These are phyloP conservation scores for Leucocoprinus leucothites DNA, from an alignment of 768 basidiomycete species.

Conservation along the genomic window DNA sequence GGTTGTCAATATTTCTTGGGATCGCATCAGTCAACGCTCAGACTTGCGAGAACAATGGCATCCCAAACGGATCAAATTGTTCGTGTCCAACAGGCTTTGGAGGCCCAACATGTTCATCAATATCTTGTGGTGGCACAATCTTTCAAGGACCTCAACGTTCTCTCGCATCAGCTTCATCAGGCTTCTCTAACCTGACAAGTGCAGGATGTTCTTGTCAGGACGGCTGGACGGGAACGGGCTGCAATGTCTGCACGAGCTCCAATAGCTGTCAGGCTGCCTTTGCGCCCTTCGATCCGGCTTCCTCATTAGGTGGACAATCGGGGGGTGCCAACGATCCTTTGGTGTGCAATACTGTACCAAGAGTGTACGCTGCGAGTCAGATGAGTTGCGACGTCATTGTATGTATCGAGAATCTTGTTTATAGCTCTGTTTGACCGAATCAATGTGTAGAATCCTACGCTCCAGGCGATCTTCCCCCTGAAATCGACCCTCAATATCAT, in stretches of 20 bases:
- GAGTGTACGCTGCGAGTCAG: slow-evolving; percentile 76
- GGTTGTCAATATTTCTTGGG: slow-evolving; percentile 14
- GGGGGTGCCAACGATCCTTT: slow-evolving; percentile 58
- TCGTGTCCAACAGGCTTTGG: slow-evolving; percentile 83
- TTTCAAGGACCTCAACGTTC: slow-evolving; percentile 67
- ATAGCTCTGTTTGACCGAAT: neutral
- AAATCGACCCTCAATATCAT: slow-evolving; percentile 73
- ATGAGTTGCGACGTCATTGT: slow-evolving; percentile 85
- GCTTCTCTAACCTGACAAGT: slow-evolving; percentile 63
- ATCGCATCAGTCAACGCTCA: slow-evolving; percentile 26
- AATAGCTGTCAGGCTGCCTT: slow-evolving; percentile 69
- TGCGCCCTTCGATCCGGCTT: slow-evolving; percentile 29
- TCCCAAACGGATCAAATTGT: slow-evolving; percentile 54
- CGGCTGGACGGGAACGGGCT: slow-evolving; percentile 78
- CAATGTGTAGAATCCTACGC: slow-evolving; percentile 68
- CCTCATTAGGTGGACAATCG: slow-evolving; percentile 20
- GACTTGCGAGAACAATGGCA: slow-evolving; percentile 71
- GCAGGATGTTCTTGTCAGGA: slow-evolving; percentile 64
- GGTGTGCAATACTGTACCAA: slow-evolving; percentile 66
- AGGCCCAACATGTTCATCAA: slow-evolving; percentile 62
- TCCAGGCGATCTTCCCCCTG: slow-evolving; percentile 74
- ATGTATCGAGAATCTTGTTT: slow-evolving; percentile 25
- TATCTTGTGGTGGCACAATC: slow-evolving; percentile 79
- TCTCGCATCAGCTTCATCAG: slow-evolving; percentile 40
- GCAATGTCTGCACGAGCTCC: slow-evolving; percentile 73